Base-by-base conservation (phyloP, 495 filamentous ascomycete species). In the Penicillium waksmanii region DNA sequence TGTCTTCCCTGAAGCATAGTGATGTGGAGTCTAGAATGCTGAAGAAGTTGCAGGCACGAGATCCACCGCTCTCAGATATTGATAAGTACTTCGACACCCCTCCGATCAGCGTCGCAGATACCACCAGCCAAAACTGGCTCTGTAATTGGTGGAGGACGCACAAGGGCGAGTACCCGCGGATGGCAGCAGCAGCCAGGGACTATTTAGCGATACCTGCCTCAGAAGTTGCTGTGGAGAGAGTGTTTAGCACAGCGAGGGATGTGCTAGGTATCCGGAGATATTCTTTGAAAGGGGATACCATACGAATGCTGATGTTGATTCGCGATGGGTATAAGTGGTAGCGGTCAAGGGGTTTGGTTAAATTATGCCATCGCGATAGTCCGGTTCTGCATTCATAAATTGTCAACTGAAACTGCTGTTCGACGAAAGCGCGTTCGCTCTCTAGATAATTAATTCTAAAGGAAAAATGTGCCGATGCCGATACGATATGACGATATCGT, bases 141-240 rank as follows among this genome's bases (percentile, higher is more conserved):
- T 57, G 31, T 19, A 53, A 62, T 43, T 57, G 60, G 60, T 62
- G 60, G 54, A 21, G 31, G 23, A 27, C 18, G 2, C 34, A 62
- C 47, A 53, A 36, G 46, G 18, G n/a, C 21, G 48, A 62, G 13
- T 57, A 52, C 34, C 54, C 36, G 11, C 54, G 31, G 23, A 58
- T 62, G 44, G 60, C 54, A 35, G 55, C n/a, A 34, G 60, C 48
- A 9, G 60, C 60, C 31, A 57, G 60, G 18, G 48, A 56, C 19
- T 62, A 57, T 51, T 13, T 62, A 31, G 53, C 54, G 13, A 62
- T 57, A 25, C 48, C 54, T 13, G 54, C 60, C 23, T 57, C 60
- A 11, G 60, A 57, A 15, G 46, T 48, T 12, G 46, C 19, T 11
- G 21, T 48, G 0, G 46, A 48, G 21, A 23, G 46, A 25, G 19